Percentiles rank a stretch among this genome's conserved stretches.
Evolutionary conservation across 192 early-diverging fungal species (phyloP).

Genomic region (Backusella mclennaniae): DNA sequence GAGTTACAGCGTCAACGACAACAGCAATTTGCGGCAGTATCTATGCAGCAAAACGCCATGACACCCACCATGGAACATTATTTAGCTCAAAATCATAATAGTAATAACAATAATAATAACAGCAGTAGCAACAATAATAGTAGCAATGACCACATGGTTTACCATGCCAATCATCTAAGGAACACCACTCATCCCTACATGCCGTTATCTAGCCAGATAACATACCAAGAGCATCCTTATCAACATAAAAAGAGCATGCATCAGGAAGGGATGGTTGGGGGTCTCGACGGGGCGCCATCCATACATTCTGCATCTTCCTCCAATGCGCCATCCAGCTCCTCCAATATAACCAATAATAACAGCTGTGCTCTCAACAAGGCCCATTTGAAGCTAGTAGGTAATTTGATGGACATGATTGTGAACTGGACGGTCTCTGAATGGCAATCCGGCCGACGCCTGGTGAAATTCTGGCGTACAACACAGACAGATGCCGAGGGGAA

Average conservation of each 20-base stretch:
- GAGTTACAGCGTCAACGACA: background rate
- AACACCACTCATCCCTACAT: background rate
- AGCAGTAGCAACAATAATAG: background rate
- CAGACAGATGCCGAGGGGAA: background rate
- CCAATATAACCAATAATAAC: conserved; percentile 3
- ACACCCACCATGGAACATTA: background rate
- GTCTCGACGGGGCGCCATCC: background rate
- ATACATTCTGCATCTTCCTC: background rate
- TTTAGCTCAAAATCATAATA: background rate
- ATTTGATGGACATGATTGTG: conserved; percentile 64
- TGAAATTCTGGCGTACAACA: conserved; percentile 64
- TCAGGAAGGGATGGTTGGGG: background rate
- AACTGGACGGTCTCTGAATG: conserved; percentile 67
- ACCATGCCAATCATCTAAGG: background rate
- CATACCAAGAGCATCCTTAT: background rate
- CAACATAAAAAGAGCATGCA: background rate
- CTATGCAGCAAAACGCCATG: background rate
- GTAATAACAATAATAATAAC: background rate
- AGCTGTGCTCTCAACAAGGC: conserved; percentile 63
- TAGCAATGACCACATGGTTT: background rate
- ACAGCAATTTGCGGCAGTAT: background rate
- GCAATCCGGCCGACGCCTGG: conserved; percentile 60
- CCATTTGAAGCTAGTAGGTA: conserved; percentile 63
- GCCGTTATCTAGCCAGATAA: background rate
- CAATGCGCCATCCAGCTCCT: background rate